Percentiles rank a stretch among this genome's conserved stretches.
Conservation (phyloP, 176 grass and related monocot genomes). For the Metroxylon sagu region DNA sequence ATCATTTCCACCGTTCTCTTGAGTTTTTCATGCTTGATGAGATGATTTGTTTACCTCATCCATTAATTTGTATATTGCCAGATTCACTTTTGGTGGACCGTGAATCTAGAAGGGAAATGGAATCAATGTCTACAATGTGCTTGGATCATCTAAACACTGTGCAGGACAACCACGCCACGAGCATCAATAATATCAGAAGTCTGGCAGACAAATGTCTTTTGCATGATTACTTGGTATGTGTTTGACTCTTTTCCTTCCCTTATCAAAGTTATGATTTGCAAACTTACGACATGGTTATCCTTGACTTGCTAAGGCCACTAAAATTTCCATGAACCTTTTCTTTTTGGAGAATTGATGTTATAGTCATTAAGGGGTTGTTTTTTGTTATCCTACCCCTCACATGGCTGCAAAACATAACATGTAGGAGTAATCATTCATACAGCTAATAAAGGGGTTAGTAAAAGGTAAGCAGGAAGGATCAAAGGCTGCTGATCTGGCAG, state of each 20-base stretch:
- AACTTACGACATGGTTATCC: too few species aligned
- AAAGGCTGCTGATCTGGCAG: too few species aligned
- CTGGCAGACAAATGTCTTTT: conserved; percentile 35
- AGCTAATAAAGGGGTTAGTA: too few species aligned
- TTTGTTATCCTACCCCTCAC: too few species aligned
- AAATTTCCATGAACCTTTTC: too few species aligned
- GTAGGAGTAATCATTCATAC: too few species aligned
- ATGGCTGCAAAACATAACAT: too few species aligned
- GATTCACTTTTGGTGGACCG: conserved; percentile 40
- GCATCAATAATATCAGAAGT: conserved; percentile 32
- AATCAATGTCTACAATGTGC: conserved; percentile 18
- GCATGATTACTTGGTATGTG: conserved; percentile 56
- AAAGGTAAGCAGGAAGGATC: too few species aligned
- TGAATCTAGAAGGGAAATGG: conserved; percentile 27
- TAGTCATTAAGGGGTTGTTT: too few species aligned
- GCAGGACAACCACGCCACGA: conserved; percentile 31
- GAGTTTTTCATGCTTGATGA: too few species aligned
- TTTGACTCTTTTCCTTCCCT: neutral
- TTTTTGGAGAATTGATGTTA: too few species aligned
- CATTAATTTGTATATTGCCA: conserved; percentile 19
- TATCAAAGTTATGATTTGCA: neutral
- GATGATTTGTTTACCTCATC: conserved; percentile 10
- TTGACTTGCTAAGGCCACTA: too few species aligned
- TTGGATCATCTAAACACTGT: conserved; percentile 32
- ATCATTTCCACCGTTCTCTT: conserved; percentile 10